Evolutionary conservation across 768 basidiomycete species (phyloP).

Genomic region (Lentinula sp.): DNA sequence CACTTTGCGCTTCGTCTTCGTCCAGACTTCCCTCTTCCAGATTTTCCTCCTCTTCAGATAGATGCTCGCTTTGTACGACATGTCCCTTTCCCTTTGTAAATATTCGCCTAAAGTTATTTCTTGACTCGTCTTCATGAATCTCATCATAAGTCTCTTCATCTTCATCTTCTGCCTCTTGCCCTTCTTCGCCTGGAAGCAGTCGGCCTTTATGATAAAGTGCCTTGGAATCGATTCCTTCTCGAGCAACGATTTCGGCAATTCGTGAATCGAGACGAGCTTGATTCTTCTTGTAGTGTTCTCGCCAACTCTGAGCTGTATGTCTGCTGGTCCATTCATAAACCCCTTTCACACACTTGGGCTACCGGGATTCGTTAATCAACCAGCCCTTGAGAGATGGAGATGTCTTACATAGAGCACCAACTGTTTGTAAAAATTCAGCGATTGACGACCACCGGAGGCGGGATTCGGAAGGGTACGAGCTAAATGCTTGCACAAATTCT

Average conservation of each 20-base stretch:
- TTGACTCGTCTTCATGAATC: not conserved
- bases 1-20: not conserved
- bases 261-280: constrained; percentile 21
- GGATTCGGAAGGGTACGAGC: constrained; percentile 29
- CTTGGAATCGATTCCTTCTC: constrained; percentile 14
- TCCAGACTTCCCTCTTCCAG: not conserved
- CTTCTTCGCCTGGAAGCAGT: constrained; percentile 10
- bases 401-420: constrained; percentile 22
- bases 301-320: constrained; percentile 44
- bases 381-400: not conserved
- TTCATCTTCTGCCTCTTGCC: not conserved
- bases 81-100: not conserved
- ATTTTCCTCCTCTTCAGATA: not conserved
- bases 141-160: not conserved
- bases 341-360: constrained; percentile 9
- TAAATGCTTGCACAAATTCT: constrained; percentile 28
- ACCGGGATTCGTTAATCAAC: constrained; percentile 11
- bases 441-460: constrained; percentile 32
- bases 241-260: constrained; percentile 24
- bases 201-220: constrained; percentile 20
- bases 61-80: not conserved
- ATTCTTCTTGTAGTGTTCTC: constrained; percentile 39
- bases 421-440: constrained; percentile 25
- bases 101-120: not conserved
- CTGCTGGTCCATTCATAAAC: constrained; percentile 31